Conservation (phyloP, 768 basidiomycete species). For the Peribolospora kevripleyi region DNA sequence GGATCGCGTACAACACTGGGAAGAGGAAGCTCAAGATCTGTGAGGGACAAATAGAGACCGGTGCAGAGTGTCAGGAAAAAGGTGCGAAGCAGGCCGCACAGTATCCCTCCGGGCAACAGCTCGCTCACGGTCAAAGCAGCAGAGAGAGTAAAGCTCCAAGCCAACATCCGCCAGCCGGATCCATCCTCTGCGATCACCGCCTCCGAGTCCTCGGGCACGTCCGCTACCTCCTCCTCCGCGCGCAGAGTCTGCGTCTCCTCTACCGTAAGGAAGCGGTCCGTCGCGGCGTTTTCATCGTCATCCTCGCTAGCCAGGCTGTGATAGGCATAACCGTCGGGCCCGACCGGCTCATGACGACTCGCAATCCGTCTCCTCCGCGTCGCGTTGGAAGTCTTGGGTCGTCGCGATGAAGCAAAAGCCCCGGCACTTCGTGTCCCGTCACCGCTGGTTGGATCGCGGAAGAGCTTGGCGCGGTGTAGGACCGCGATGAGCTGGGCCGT, state of each 20-base stretch:
- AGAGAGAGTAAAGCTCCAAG: slow-evolving; percentile 54
- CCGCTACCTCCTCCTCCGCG: slow-evolving; percentile 20
- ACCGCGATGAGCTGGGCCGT: slow-evolving; percentile 87
- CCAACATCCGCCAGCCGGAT: slow-evolving; percentile 47
- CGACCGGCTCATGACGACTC: too few relatives aligned
- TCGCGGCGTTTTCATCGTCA: too few relatives aligned
- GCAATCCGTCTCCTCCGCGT: too few relatives aligned
- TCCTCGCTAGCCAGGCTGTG: too few relatives aligned
- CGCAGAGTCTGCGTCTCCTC: too few relatives aligned
- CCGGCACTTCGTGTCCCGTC: too few relatives aligned
- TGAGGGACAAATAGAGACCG: neutral
- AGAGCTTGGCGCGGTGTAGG: slow-evolving; percentile 31
- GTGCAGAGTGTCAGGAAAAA: neutral
- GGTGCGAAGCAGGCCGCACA: neutral
- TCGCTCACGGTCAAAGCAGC: slow-evolving; percentile 44
- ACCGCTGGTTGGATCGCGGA: too few relatives aligned
- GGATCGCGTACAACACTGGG: slow-evolving; percentile 64
- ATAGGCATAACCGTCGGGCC: too few relatives aligned
- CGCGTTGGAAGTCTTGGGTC: too few relatives aligned
- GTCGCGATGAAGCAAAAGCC: too few relatives aligned
- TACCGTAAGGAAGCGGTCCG: too few relatives aligned
- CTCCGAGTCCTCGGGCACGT: slow-evolving; percentile 22
- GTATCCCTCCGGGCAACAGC: neutral
- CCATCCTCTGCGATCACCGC: slow-evolving; percentile 13
- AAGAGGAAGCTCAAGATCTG: slow-evolving; percentile 74